These are phyloP conservation scores for Syzygium jambos DNA, from an alignment of 345 rosid species.

Conservation along the genomic window DNA sequence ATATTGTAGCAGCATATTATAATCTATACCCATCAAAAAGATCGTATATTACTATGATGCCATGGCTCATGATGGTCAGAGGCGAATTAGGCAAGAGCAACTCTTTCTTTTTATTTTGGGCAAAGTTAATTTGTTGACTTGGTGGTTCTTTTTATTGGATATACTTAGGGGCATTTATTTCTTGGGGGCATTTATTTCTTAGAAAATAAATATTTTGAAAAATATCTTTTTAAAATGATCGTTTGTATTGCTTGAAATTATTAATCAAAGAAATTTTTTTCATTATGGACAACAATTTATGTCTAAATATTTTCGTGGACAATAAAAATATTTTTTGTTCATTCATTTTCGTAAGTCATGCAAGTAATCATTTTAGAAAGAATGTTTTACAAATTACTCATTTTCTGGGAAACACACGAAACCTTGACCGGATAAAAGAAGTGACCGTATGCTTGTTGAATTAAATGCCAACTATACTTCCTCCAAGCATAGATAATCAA, in stretches of 20 bases:
- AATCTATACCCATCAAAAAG: not conserved
- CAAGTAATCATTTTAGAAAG: fast-evolving
- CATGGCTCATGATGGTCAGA: not conserved
- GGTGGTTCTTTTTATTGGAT: not conserved
- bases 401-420: not conserved
- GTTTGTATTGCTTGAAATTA: not conserved
- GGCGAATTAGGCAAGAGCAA: not conserved
- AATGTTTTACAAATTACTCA: not conserved
- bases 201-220: not conserved
- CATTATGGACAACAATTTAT: not conserved
- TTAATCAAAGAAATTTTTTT: not conserved
- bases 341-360: not conserved
- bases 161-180: not conserved
- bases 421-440: not conserved
- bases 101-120: not conserved
- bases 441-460: not conserved
- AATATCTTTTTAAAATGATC: no score
- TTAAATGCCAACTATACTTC: not conserved
- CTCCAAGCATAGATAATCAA: not conserved
- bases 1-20: no score
- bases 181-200: not conserved
- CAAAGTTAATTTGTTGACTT: not conserved
- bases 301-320: fast-evolving
- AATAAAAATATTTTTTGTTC: not conserved
- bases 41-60: not conserved